A percentile compares a stretch with the other conserved stretches of the same genome.
Evolutionary conservation across 2,329 filamentous ascomycete genomes (phyloP).

Genomic region (Ilyonectria destructans): DNA sequence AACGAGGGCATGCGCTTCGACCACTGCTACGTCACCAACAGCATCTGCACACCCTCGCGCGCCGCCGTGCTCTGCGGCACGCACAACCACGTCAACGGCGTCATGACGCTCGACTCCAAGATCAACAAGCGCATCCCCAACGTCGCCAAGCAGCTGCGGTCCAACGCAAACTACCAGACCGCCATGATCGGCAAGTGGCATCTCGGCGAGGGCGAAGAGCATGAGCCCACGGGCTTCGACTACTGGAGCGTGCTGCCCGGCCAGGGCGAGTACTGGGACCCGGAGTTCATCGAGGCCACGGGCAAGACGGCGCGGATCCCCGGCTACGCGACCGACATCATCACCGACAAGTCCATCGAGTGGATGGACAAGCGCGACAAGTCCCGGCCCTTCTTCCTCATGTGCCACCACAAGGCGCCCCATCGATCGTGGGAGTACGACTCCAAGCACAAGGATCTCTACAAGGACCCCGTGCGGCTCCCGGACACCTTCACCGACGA

Average conservation of each 20-base stretch:
- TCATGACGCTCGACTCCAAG: conserved; percentile 62
- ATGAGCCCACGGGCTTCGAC: conserved; percentile 67
- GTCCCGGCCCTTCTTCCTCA: conserved; percentile 66
- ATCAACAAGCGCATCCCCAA: conserved; percentile 68
- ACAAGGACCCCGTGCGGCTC: conserved; percentile 61
- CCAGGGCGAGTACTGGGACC: conserved; percentile 69
- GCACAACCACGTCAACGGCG: conserved; percentile 69
- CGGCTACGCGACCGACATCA: conserved; percentile 69
- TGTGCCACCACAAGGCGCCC: conserved; percentile 72
- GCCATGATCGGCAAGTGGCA: conserved; percentile 72
- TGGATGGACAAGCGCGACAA: conserved; percentile 57
- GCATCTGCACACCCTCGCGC: conserved; percentile 67
- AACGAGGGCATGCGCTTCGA: conserved; percentile 67
- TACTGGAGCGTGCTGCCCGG: conserved; percentile 68
- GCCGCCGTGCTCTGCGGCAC: conserved; percentile 65
- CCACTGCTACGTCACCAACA: conserved; percentile 70
- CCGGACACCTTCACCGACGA: conserved; percentile 69
- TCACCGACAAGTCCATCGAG: conserved; percentile 65
- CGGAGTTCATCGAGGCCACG: conserved; percentile 61
- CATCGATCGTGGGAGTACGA: conserved; percentile 69
- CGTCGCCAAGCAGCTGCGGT: conserved; percentile 65
- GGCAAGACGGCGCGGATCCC: conserved; percentile 45
- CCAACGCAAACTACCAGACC: conserved; percentile 62
- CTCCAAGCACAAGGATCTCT: conserved; percentile 64
- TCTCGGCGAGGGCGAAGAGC: conserved; percentile 62